These are phyloP conservation scores for Lasiosphaeria miniovina DNA, from an alignment of 495 filamentous ascomycete genomes.

Conservation along the genomic window DNA sequence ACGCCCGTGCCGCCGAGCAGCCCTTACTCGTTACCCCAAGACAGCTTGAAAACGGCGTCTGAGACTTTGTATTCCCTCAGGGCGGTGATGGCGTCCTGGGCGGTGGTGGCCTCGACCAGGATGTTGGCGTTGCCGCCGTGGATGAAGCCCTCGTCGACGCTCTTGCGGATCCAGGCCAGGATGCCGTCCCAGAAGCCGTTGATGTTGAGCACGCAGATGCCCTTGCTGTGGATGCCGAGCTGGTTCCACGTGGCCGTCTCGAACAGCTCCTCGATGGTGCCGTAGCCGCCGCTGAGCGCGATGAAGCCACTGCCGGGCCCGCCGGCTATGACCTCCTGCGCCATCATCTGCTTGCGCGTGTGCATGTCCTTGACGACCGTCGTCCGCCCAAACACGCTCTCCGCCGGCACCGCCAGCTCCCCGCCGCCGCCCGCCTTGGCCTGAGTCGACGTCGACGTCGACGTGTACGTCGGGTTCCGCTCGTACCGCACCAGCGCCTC, in stretches of 20 bases:
- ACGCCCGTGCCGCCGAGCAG: neutral
- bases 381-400: conserved; percentile 71
- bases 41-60: conserved; percentile 68
- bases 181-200: conserved; percentile 90
- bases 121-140: conserved; percentile 64
- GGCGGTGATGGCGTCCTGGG: conserved; percentile 66
- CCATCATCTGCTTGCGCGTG: conserved; percentile 90
- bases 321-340: conserved; percentile 73
- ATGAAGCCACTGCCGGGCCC: conserved; percentile 86
- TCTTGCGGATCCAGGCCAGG: conserved; percentile 73
- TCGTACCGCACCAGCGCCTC: conserved; percentile 79
- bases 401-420: conserved; percentile 50
- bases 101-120: conserved; percentile 67
- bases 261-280: conserved; percentile 94
- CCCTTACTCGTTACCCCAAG: conserved; percentile 69
- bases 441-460: conserved; percentile 41
- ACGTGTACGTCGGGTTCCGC: conserved; percentile 52
- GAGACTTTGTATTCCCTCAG: conserved; percentile 74
- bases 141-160: conserved; percentile 76
- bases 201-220: conserved; percentile 78
- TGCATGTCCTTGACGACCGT: conserved; percentile 95
- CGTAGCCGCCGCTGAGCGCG: conserved; percentile 85
- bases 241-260: conserved; percentile 98
- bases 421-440: conserved; percentile 24
- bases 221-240: conserved; percentile 83